phyloP scores from a whole-genome alignment of 345 rosid genomes.

The Citrus glauca region DNA sequence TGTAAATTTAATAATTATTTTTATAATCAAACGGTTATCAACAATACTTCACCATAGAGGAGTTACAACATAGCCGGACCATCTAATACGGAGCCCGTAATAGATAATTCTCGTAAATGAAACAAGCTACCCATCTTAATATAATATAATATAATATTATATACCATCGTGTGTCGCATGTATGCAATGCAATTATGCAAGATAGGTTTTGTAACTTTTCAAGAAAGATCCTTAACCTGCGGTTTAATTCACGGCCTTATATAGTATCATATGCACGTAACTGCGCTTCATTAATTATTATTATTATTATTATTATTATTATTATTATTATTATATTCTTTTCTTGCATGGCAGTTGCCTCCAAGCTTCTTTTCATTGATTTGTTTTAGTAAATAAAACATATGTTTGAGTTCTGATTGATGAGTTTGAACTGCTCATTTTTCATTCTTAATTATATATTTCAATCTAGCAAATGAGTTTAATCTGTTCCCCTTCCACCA shows the following conservation, averaged over 20 bases:
- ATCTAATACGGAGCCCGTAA: too few relatives aligned
- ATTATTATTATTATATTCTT: background rate
- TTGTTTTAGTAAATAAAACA: background rate
- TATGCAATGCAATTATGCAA: background rate
- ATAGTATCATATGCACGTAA: background rate
- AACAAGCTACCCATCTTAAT: background rate
- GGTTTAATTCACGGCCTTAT: background rate
- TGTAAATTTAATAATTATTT: too few relatives aligned
- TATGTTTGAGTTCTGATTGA: background rate
- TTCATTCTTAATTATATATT: background rate
- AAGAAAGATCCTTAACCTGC: conserved; percentile 30
- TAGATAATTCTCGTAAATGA: too few relatives aligned
- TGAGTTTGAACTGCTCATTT: too few relatives aligned
- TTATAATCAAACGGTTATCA: too few relatives aligned
- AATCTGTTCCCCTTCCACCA: conserved; percentile 6
- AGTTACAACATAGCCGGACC: too few relatives aligned
- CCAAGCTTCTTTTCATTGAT: background rate
- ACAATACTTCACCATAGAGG: fast-evolving
- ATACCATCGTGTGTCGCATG: background rate
- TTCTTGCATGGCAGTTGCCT: background rate
- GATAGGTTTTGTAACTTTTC: background rate
- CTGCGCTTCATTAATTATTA: background rate
- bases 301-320: too few relatives aligned
- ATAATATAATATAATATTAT: too few relatives aligned
- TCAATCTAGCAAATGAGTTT: conserved; percentile 14